Conservation (phyloP, 768 basidiomycete genomes). For the Tulasnella sp. region DNA sequence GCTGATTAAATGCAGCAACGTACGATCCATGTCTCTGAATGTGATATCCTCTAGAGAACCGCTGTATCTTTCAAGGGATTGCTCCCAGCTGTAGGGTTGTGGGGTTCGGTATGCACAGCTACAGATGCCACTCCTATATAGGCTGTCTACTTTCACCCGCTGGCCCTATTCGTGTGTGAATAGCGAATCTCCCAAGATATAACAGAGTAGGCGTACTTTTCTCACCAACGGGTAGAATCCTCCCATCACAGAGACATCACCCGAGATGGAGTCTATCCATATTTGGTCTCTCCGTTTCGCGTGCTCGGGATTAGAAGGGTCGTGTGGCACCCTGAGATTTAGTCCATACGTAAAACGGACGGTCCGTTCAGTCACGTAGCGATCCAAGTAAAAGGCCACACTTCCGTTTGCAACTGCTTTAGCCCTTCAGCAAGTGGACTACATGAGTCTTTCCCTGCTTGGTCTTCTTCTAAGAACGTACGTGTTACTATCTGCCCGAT, state of each 20-base stretch:
- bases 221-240: neutral
- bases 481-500: constrained; percentile 80
- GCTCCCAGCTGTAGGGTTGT: neutral
- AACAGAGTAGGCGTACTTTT: neutral
- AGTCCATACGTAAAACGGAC: constrained; percentile 82
- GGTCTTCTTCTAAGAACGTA: constrained; percentile 41
- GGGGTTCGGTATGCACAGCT: neutral
- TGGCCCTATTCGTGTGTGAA: neutral
- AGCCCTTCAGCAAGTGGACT: constrained; percentile 52
- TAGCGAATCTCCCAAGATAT: neutral
- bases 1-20: neutral
- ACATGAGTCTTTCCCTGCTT: neutral
- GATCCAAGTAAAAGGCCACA: constrained; percentile 82
- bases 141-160: neutral
- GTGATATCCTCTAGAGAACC: neutral
- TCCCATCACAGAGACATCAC: neutral
- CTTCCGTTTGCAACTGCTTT: constrained; percentile 86
- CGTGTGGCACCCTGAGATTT: constrained; percentile 71
- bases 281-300: constrained; percentile 63
- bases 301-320: constrained; percentile 68
- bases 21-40: neutral
- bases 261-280: constrained; percentile 39
- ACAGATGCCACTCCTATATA: neutral
- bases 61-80: neutral
- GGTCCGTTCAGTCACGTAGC: constrained; percentile 79